Evolutionary conservation across 225 moss, liverwort and hornwort genomes (phyloP).

Genomic region (Rhytidiadelphus loreus): DNA sequence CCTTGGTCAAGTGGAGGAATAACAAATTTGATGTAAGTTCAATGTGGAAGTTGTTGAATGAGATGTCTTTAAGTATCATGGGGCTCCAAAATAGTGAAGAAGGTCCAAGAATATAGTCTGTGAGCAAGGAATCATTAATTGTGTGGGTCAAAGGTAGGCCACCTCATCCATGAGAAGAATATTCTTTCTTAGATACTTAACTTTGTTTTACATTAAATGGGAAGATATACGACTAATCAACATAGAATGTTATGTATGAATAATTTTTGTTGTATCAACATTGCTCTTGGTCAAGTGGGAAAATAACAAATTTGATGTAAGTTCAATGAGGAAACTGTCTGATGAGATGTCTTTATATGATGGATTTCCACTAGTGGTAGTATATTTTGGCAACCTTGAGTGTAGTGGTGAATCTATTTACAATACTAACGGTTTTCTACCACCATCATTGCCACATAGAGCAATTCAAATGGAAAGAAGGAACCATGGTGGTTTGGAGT

Average conservation of each 20-base stretch:
- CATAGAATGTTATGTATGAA: no score
- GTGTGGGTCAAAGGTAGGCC: not conserved
- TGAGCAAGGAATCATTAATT: not conserved
- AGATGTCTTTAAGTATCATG: no score
- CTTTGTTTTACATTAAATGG: no score
- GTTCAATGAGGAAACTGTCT: not conserved
- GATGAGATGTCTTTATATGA: not conserved
- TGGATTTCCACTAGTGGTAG: not conserved
- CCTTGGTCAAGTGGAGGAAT: not conserved
- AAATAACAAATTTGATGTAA: not conserved
- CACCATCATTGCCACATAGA: fast-evolving
- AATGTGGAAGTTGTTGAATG: not conserved
- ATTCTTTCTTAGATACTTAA: not conserved
- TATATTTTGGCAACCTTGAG: not conserved
- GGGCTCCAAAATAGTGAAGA: not conserved
- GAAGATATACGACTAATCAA: not conserved
- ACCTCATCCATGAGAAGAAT: not conserved
- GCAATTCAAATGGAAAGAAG: not conserved
- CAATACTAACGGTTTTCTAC: not conserved
- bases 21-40: not conserved
- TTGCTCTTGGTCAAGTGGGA: no score
- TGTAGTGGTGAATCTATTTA: not conserved
- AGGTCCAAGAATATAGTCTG: not conserved
- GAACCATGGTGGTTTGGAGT: no score
- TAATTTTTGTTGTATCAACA: not conserved